These are phyloP conservation scores for Metarhizium anisopliae DNA, from an alignment of 2,329 filamentous ascomycete genomes.

Conservation along the genomic window DNA sequence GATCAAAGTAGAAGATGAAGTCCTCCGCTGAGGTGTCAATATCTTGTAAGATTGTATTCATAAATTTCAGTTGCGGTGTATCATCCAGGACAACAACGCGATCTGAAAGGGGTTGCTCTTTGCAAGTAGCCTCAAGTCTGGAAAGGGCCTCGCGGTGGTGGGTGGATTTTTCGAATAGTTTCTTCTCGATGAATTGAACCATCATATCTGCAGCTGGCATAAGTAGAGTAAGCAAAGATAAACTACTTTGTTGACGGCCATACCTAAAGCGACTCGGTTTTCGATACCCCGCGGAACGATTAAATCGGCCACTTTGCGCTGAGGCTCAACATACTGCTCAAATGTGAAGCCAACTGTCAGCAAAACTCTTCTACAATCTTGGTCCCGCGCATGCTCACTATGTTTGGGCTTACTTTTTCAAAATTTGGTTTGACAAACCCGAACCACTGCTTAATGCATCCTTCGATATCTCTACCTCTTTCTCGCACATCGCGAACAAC, in stretches of 20 bases:
- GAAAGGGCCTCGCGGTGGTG: conserved; percentile 73
- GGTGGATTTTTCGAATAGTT: conserved; percentile 75
- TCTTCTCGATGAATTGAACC: conserved; percentile 83
- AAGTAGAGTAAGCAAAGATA: conserved; percentile 5
- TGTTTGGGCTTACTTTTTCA: conserved; percentile 48
- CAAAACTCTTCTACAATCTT: neutral
- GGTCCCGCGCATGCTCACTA: neutral
- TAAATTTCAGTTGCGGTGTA: conserved; percentile 73
- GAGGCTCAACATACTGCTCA: conserved; percentile 71
- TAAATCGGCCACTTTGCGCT: conserved; percentile 84
- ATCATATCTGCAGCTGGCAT: conserved; percentile 60
- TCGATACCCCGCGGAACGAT: conserved; percentile 93
- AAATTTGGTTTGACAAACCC: conserved; percentile 94
- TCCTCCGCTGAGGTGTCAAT: conserved; percentile 73
- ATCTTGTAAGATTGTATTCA: conserved; percentile 85
- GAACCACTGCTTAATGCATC: conserved; percentile 98
- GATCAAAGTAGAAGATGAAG: conserved; percentile 96
- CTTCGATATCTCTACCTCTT: conserved; percentile 83
- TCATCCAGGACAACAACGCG: conserved; percentile 67
- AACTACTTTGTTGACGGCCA: conserved; percentile 14
- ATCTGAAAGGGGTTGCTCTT: conserved; percentile 62
- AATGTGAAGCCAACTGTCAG: neutral
- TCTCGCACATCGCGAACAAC: conserved; percentile 83
- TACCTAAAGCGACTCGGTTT: conserved; percentile 83
- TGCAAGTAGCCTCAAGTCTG: conserved; percentile 62